Evolutionary conservation across 2,329 filamentous ascomycete genomes (phyloP), one percentile per base, ranked within the genome.

Genomic region (Claviceps purpurea): DNA sequence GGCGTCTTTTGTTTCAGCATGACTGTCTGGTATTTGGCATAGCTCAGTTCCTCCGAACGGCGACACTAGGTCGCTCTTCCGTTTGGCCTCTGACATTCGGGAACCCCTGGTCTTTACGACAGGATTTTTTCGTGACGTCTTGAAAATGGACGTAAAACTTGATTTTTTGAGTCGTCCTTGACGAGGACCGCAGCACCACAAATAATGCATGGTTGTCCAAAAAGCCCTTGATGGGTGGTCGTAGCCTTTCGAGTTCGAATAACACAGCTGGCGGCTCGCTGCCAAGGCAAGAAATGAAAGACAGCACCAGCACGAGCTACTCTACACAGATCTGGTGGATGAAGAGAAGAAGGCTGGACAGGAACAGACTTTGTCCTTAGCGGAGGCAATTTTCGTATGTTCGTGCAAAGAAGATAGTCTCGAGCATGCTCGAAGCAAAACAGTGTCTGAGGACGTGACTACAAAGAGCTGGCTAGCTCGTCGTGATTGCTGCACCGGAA

Each of bases 1-100:
- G 22, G 53, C 69, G 11, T 67, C 65, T n/a, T 72, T 71, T 34
- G 68, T 63, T 18, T 70, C 67, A 2, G 70, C 71, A 47, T 73
- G 67, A 30, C 70, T 65, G 5, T 64, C 61, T 8, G 63, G 58
- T 0, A 71, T 57, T 18, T 68, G 61, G 20, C 59, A 62, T 6
- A 65, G 58, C 48, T 63, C 61, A 18, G 57, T 51, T 3, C 50
- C 55, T 40, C 52, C 55, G 45, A 50, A 56, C 2, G 56, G 55
- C 2, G 55, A 58, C 11, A 54, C 26, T n/a, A 49, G 50, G 30
- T 52, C 50, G 37, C 50, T 50, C 30, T 48, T 55, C 13, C 39
- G 18, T 30, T 49, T 49, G 16, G 43, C 16, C 43, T 48, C 45
- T 10, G 48, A 38, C 7, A 40, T 34, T 41, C 39, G 39, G 4